These are phyloP conservation scores for Eustoma russellianum DNA, from an alignment of 257 asterid genomes.

Conservation along the genomic window DNA sequence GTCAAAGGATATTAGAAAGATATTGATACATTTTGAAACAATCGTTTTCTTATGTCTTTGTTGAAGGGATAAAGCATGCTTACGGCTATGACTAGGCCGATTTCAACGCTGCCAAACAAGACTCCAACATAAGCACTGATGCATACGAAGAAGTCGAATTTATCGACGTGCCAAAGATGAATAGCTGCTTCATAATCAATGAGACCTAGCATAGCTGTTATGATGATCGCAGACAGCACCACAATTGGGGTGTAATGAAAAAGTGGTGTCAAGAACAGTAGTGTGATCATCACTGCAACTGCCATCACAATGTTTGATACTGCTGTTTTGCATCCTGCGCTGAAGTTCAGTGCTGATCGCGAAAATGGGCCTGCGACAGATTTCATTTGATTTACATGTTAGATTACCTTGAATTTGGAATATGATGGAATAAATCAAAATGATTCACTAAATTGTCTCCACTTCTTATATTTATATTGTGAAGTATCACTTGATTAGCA, in stretches of 20 bases:
- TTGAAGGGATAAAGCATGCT: constrained; percentile 6
- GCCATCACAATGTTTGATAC: constrained; percentile 97
- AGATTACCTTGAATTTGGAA: background rate
- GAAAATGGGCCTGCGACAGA: constrained; percentile 78
- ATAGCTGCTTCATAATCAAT: constrained; percentile 83
- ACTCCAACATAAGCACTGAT: constrained; percentile 73
- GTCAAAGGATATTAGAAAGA: no score
- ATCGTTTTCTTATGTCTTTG: background rate
- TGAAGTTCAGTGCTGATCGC: constrained; percentile 91
- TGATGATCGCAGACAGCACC: constrained; percentile 71
- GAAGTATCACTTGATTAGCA: background rate
- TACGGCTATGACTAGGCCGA: constrained; percentile 77
- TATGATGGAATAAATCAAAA: no score
- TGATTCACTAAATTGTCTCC: no score
- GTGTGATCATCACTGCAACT: constrained; percentile 71
- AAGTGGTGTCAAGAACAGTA: constrained; percentile 64
- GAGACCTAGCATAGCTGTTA: constrained; percentile 94
- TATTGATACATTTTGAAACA: no score
- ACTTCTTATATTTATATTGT: no score
- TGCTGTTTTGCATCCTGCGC: constrained; percentile 96
- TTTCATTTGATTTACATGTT: background rate
- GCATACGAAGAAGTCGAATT: constrained; percentile 85
- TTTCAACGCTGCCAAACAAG: constrained; percentile 65
- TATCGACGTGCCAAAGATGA: constrained; percentile 81
- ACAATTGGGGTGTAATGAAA: constrained; percentile 89